A percentile compares a stretch with the other conserved stretches of the same genome.
These are phyloP conservation scores for Platanus orientalis DNA, from an alignment of 164 flowering plant genomes.

Conservation along the genomic window DNA sequence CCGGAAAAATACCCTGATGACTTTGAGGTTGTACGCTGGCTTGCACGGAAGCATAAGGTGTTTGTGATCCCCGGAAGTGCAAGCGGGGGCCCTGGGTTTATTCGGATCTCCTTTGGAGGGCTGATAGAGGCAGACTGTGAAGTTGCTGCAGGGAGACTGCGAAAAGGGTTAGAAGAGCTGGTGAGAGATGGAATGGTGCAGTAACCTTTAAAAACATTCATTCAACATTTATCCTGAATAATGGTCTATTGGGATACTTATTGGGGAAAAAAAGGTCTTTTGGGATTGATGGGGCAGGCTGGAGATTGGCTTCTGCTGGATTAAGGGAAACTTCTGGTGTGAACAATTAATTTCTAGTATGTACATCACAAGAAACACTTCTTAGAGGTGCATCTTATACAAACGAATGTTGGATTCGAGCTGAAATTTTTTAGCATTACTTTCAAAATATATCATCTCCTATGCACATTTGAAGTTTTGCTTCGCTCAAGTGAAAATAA, in stretches of 20 bases:
- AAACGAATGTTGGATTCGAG: no score
- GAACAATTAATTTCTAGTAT: no score
- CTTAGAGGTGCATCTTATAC: no score
- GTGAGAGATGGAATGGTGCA: constrained; percentile 70
- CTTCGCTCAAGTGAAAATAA: no score
- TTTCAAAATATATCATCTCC: no score
- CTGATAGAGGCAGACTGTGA: constrained; percentile 54
- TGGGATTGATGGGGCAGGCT: background rate
- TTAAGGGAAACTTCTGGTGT: no score
- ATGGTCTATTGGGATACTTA: background rate
- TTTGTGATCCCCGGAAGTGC: constrained; percentile 83
- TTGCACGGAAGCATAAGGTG: constrained; percentile 63
- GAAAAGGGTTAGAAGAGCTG: constrained; percentile 73
- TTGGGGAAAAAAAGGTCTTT: no score
- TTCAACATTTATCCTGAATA: constrained; percentile 1
- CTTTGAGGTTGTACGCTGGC: constrained; percentile 75
- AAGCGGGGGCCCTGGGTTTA: constrained; percentile 71
- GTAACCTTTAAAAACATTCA: constrained; percentile 7
- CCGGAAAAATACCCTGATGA: constrained; percentile 67
- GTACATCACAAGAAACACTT: no score
- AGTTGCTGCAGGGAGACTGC: constrained; percentile 71
- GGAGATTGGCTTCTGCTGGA: background rate
- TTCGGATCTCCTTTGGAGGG: constrained; percentile 91
- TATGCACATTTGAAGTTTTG: no score
- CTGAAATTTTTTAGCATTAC: no score